These are phyloP conservation scores for Cladophialophora immunda DNA, from an alignment of 2,329 filamentous ascomycete species.

Conservation along the genomic window DNA sequence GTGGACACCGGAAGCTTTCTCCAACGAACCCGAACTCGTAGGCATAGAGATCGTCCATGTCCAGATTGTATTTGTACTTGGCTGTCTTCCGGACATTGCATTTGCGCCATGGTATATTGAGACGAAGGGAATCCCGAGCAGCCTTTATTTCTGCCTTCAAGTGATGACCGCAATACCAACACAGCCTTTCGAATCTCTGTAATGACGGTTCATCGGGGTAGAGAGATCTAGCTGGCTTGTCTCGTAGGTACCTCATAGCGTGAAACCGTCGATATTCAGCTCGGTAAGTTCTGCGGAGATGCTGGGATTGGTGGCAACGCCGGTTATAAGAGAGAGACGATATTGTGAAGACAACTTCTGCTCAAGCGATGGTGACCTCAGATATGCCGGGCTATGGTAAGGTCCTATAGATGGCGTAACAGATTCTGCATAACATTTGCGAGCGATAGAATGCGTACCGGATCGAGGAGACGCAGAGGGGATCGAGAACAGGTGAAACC, in stretches of 20 bases:
- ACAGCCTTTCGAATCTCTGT: background rate
- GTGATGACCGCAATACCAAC: background rate
- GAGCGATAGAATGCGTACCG: background rate
- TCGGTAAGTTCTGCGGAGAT: background rate
- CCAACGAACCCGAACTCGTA: background rate
- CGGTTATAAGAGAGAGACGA: background rate
- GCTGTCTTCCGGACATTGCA: background rate
- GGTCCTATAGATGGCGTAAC: background rate
- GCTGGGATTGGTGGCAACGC: background rate
- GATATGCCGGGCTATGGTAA: background rate
- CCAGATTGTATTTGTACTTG: background rate
- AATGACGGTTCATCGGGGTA: background rate
- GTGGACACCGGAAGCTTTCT: background rate
- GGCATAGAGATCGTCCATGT: background rate
- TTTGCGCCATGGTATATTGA: background rate
- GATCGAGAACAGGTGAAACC: background rate
- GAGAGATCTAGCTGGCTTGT: background rate
- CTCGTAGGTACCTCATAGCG: background rate
- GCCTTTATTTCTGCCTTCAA: background rate
- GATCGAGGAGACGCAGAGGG: background rate
- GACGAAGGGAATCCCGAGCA: background rate
- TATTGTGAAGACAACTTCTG: background rate
- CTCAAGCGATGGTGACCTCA: background rate
- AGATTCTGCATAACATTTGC: background rate
- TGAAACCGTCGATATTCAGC: background rate